These are phyloP conservation scores for Chalciporus pseudorubinellus DNA, from an alignment of 768 basidiomycete species.

Conservation along the genomic window DNA sequence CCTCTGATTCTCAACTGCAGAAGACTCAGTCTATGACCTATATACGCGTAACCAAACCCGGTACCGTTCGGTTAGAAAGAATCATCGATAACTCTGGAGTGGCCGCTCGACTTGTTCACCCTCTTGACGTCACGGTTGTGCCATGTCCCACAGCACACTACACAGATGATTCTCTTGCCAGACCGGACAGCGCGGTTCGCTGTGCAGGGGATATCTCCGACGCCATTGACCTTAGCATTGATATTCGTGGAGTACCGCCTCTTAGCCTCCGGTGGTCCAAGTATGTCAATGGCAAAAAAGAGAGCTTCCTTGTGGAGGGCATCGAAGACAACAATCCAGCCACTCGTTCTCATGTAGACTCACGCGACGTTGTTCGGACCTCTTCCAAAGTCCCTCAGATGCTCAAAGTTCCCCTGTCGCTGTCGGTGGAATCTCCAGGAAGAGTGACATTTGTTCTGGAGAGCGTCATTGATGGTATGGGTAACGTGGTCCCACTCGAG, in stretches of 20 bases:
- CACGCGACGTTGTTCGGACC: conserved; percentile 21
- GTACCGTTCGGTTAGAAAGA: conserved; percentile 69
- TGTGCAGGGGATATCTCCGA: conserved; percentile 68
- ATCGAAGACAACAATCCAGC: conserved; percentile 60
- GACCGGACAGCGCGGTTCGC: conserved; percentile 44
- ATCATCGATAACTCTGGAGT: conserved; percentile 68
- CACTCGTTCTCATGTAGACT: conserved; percentile 26
- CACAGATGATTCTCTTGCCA: conserved; percentile 34
- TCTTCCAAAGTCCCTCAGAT: conserved; percentile 45
- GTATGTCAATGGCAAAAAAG: conserved; percentile 60
- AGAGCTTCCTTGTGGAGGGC: conserved; percentile 79
- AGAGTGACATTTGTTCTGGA: conserved; percentile 74
- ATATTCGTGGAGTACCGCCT: conserved; percentile 72
- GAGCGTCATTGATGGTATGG: conserved; percentile 77
- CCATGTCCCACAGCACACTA: conserved; percentile 83
- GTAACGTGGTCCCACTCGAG: conserved; percentile 62
- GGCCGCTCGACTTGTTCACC: conserved; percentile 68
- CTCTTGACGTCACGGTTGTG: conserved; percentile 66
- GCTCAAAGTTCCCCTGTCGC: conserved; percentile 64
- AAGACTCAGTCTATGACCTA: conserved; percentile 73
- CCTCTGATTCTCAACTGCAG: conserved; percentile 52
- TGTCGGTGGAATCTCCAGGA: conserved; percentile 62
- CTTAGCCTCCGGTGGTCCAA: conserved; percentile 76
- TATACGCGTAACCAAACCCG: conserved; percentile 70
- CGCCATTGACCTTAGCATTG: conserved; percentile 56